Base-by-base conservation (phyloP, 2,329 filamentous ascomycete species). In the Pseudogymnoascus sp. region DNA sequence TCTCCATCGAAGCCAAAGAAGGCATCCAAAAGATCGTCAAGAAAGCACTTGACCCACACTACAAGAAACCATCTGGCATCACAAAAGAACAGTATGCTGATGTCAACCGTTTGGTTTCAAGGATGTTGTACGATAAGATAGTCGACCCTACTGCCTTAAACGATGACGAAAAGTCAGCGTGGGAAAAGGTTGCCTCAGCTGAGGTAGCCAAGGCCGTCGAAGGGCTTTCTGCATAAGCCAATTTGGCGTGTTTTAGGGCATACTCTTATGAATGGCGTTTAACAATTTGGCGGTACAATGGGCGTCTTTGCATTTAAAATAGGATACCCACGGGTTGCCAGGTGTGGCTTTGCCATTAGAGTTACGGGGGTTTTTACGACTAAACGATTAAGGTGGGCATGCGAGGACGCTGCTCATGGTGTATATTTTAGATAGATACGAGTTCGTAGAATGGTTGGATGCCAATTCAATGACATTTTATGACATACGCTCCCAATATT, bases 1-100 rank as follows among this genome's bases (percentile, higher is more conserved):
- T 96, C 68, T 88, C 92, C 0, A 84, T 91, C 22, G 87, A 90
- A 65, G 88, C 90, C 65, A 99, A 99, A 73, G 86, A 90, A 66
- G 91, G 86, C 70, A 88, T 99, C 65, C 93, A 91, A 71, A 87
- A 86, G 67, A 91, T 97, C 75, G 94, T 97, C 67, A 89, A 90
- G 65, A 79, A 82, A 41, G 90, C 89, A 5, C 78, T 99, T 43
- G 89, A 90, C 67, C 91, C 92, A 33, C 83, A 91, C 66, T 67
- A 71, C 59, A 97, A 93, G 79, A 83, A 86, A 64, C 87, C 87
- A 41, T 87, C 88, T 67, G 83, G 87, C 64, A 82, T 97, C 64
- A 91, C 87, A 15, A 90, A 91, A 67, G 90, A 96, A 63, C 88
- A 97, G 73, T 99, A 96, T 73, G 93, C 90, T 2, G 85, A 85